Evolutionary conservation across 257 asterid species (phyloP).

Genomic region (Vinca minor): DNA sequence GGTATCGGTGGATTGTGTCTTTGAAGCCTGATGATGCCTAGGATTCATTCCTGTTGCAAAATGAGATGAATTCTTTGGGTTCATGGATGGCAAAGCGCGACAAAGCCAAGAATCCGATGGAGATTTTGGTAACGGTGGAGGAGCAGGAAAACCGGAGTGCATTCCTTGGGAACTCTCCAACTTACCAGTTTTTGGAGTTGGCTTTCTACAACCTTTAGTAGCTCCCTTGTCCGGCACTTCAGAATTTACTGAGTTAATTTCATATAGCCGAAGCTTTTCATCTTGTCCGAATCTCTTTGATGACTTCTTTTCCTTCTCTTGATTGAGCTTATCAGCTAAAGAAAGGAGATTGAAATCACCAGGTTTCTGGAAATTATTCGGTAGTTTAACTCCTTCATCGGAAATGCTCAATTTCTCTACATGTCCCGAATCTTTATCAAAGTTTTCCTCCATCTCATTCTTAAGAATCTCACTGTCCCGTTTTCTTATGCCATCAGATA

Average conservation of each 20-base stretch:
- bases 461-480: constrained; percentile 16
- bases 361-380: constrained; percentile 18
- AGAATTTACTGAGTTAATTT: constrained; percentile 7
- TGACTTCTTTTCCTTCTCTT: constrained; percentile 8
- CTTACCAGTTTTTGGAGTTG: constrained; percentile 13
- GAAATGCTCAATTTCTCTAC: constrained; percentile 19
- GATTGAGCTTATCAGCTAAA: constrained; percentile 14
- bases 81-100: constrained; percentile 69
- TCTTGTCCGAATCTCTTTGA: constrained; percentile 21
- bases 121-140: constrained; percentile 76
- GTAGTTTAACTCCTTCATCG: constrained; percentile 15
- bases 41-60: constrained; percentile 20
- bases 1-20: constrained; percentile 32
- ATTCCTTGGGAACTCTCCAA: constrained; percentile 15
- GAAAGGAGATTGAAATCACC: constrained; percentile 18
- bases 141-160: constrained; percentile 28
- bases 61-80: constrained; percentile 30
- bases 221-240: constrained; percentile 18
- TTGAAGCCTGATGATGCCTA: constrained; percentile 22
- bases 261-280: constrained; percentile 16
- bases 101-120: constrained; percentile 89
- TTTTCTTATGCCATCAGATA: constrained; percentile 13
- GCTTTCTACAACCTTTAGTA: constrained; percentile 16
- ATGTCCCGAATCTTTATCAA: constrained; percentile 20
- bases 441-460: constrained; percentile 22